Percentiles rank a stretch among this genome's conserved stretches.
Conservation (phyloP, 345 rosid species). For the Syzygium grande region DNA sequence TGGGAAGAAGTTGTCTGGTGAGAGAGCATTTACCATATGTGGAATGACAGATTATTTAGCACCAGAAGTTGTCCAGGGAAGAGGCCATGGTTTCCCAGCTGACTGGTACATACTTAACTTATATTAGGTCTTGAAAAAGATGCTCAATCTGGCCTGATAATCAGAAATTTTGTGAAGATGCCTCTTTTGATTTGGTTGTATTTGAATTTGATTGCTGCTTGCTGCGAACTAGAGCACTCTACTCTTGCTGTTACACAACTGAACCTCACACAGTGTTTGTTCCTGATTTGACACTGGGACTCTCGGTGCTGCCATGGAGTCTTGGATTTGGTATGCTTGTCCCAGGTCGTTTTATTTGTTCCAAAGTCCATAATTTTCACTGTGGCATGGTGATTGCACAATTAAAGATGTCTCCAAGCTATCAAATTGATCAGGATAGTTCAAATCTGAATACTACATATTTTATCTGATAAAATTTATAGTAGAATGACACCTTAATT, state of each 20-base stretch:
- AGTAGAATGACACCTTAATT: neutral
- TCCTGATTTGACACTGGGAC: neutral
- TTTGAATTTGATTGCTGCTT: neutral
- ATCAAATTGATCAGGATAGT: neutral
- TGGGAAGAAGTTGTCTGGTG: conserved; percentile 56
- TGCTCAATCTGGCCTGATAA: neutral
- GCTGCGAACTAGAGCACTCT: neutral
- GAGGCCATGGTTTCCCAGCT: conserved; percentile 75
- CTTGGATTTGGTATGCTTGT: neutral
- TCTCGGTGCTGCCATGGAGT: neutral
- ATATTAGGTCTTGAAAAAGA: neutral
- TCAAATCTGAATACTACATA: neutral
- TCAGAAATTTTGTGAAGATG: neutral
- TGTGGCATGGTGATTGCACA: neutral
- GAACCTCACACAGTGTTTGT: neutral
- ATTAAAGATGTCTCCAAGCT: neutral
- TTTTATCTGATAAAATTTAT: neutral
- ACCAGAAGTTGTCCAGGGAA: conserved; percentile 89
- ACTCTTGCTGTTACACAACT: neutral
- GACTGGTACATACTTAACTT: conserved; percentile 56
- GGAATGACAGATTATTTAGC: conserved; percentile 83
- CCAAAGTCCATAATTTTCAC: neutral
- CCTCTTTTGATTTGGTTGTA: neutral
- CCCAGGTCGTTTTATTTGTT: neutral
- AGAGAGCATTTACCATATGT: conserved; percentile 77